These are phyloP conservation scores for Schizosaccharomyces octosporus DNA, from an alignment of 805 yeast genomes.

Conservation along the genomic window DNA sequence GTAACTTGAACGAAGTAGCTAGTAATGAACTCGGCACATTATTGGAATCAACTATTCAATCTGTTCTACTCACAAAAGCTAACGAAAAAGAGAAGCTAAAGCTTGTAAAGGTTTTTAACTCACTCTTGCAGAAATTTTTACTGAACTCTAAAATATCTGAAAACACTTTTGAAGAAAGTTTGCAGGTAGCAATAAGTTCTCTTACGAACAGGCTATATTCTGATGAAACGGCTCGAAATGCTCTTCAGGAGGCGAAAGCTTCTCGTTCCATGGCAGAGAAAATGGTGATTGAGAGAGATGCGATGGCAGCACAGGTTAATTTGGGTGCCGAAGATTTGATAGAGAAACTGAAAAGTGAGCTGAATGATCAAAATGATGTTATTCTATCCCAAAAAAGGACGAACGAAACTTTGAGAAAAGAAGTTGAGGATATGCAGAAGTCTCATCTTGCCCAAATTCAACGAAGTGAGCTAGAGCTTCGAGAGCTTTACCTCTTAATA, in stretches of 20 bases:
- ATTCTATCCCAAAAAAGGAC: constrained; percentile 34
- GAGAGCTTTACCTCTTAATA: constrained; percentile 28
- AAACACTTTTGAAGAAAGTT: neutral
- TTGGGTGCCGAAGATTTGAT: constrained; percentile 59
- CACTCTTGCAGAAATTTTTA: neutral
- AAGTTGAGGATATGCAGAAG: constrained; percentile 35
- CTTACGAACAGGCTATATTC: constrained; percentile 49
- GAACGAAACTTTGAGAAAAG: constrained; percentile 33
- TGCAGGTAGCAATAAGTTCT: neutral
- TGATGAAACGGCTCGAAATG: constrained; percentile 63
- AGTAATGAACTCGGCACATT: neutral
- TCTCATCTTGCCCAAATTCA: constrained; percentile 15
- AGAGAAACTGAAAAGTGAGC: constrained; percentile 31
- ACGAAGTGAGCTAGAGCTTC: constrained; percentile 27
- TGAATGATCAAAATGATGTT: constrained; percentile 37
- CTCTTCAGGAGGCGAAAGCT: constrained; percentile 31
- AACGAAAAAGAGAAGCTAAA: neutral
- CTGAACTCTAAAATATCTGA: neutral
- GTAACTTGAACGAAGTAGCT: neutral
- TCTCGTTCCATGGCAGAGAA: constrained; percentile 29
- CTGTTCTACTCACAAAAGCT: neutral
- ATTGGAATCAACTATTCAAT: neutral
- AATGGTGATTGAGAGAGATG: constrained; percentile 34
- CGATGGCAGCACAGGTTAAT: constrained; percentile 37
- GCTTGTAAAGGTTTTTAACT: neutral